Base-by-base conservation (phyloP, 352 stramenopile species). In the Saprolegnia parasitica region DNA sequence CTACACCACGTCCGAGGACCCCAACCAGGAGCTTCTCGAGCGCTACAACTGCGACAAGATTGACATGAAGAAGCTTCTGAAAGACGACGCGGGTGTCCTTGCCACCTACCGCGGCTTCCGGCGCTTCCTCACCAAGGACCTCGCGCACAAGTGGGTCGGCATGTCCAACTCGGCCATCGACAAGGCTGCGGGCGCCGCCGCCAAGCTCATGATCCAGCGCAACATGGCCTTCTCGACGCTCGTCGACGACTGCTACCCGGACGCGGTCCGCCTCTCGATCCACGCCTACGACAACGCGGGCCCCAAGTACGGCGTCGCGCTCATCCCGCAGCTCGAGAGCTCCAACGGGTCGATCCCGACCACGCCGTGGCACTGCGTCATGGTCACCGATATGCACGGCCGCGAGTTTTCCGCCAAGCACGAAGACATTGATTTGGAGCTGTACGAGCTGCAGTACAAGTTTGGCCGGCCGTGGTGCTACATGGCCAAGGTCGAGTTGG, bases 221-320 rank as follows among this genome's bases (percentile, higher is more conserved):
- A 71, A 71, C 49, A 42, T 66, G 45, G 65, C 49, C 54, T 60
- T 60, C n/a, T 60, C 52, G 24, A 60, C 52, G 35, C 35, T 60
- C 16, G 52, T 60, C 11, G 52, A 60, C 35, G 52, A 60, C 35
- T 60, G 52, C 35, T 60, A 60, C 9, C 52, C 52, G 13, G 24
- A 18, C n/a, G 52, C 52, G 11, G 11, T 60, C 20, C 52, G 52
- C 16, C 52, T 60, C 18, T 21, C 29, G 61, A 71, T 45, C 18
- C 67, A 72, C 21, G 26, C 57, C n/a, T 72, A 72, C 61, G 67
- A 72, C 49, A 72, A 72, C 42, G 56, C 67, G n/a, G 67, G 67
- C 21, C 67, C 67, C 50, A 72, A 72, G 62, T 72, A 56, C 55
- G 67, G 67, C 39, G 50, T 72, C 18, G 35, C 32, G 1, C 67